Evolutionary conservation across 2,329 filamentous ascomycete genomes (phyloP), one percentile per base, ranked within the genome.

Genomic region (Colletotrichum magnum): DNA sequence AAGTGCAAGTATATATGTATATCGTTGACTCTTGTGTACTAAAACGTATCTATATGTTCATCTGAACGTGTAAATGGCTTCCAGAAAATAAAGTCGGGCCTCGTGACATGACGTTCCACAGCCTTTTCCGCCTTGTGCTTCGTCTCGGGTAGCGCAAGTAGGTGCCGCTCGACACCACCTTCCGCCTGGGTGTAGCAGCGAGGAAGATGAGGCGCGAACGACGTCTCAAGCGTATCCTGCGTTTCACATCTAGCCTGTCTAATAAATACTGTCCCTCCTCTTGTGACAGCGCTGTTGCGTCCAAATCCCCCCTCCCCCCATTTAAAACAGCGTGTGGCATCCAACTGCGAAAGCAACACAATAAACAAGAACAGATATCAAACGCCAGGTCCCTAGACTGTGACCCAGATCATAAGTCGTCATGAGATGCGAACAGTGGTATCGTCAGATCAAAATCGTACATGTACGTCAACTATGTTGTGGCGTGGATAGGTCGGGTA

Each of bases 341-440:
- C 32, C 13, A 18, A 50, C 16, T 50, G 53, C 26, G 16, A 54
- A 63, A 43, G n/a, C 47, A 69, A 59, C 24, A 45, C 39, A 64
- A 58, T 28, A 21, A 70, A 70, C 41, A 64, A 51, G 47, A 54
- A 68, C 54, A 28, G 60, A 70, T 68, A 58, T 59, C 64, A 56
- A 70, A 70, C 68, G 68, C 68, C 64, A 45, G 48, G 51, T 50
- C 47, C 54, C 52, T 26, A 47, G 43, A 69, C 47, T 69, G 58
- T 64, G 54, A 51, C 64, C 68, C 32, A 32, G 41, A 69, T 70
- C 68, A 59, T 70, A 68, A 70, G 68, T 70, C 68, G 68, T 70
- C 39, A 70, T 70, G 66, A 68, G 47, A 64, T 68, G 48, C 58
- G 43, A 69, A 69, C 47, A 64, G 43, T 64, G 68, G 68, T 70